Evolutionary conservation across 306 rosid genomes (phyloP), one percentile per base, ranked within the genome.

Genomic region (Alnus glutinosa): DNA sequence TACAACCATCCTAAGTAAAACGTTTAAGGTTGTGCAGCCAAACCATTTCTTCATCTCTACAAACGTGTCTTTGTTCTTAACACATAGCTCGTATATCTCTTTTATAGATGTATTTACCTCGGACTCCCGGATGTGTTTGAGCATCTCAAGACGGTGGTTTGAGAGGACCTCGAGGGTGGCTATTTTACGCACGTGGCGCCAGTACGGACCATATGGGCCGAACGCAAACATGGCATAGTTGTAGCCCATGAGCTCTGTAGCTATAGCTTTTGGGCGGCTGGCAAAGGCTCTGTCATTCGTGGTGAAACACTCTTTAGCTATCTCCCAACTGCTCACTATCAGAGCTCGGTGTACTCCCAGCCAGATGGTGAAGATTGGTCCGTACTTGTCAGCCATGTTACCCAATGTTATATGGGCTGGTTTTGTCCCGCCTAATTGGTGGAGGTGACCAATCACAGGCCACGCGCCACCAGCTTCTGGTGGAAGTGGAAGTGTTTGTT

Each of bases 121-220:
- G 46, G 46, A 42, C 10, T 52, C 85, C 28, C 13, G 51, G 13
- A 82, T 80, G 12, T 80, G 79, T 9, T 57, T 61, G 5, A 79
- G 70, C 74, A 36, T 70, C 39, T 80, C 84, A 10, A 75, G 68
- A 0, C 82, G 84, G 3, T 68, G 71, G 5, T 61, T 4, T n/a
- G 80, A 83, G 55, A 86, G 80, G 1, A 86, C 55, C 14, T 84
- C 78, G 1, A 42, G 46, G 0, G 72, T 78, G 32, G 84, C 80
- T 4, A 84, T 74, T 78, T 84, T 88, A 3, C 86, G 84, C 7
- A 82, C 30, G 0, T 57, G 42, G 18, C 92, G 87, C 92, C 92
- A 88, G 1, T 79, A 80, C 0, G 82, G 13, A 1, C 82, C 88
- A 14, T 86, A 86, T 3, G 81, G 85, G 9, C 72, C 70, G 46